Percentiles rank a stretch among this genome's conserved stretches.
These are phyloP conservation scores for Dryas octopetala DNA, from an alignment of 306 rosid species.

Conservation along the genomic window DNA sequence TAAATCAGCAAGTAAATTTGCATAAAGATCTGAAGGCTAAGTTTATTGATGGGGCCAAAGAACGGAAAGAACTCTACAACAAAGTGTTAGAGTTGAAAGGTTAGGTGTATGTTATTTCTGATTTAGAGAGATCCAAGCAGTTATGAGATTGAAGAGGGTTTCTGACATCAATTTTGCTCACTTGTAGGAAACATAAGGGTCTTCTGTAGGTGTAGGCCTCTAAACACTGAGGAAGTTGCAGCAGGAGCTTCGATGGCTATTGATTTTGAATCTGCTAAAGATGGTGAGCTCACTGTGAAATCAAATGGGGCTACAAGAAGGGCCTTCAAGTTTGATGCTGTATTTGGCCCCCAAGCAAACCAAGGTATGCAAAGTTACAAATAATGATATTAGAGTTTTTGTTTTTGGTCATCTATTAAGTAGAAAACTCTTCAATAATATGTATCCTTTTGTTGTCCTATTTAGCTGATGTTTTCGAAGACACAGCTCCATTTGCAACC, in stretches of 20 bases:
- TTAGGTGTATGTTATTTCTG: constrained; percentile 29
- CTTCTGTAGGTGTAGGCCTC: constrained; percentile 95
- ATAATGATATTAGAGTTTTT: constrained; percentile 1
- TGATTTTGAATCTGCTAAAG: constrained; percentile 86
- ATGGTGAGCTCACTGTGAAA: constrained; percentile 73
- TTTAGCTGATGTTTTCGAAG: constrained; percentile 75
- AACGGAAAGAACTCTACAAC: constrained; percentile 83
- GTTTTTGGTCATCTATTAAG: constrained; percentile 8
- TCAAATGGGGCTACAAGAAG: constrained; percentile 75
- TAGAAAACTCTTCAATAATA: constrained; percentile 14
- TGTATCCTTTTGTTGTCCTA: constrained; percentile 17
- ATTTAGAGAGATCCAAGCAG: constrained; percentile 17
- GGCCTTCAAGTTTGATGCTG: constrained; percentile 80
- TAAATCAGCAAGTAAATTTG: constrained; percentile 54
- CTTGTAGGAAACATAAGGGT: constrained; percentile 90
- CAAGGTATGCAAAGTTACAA: constrained; percentile 54
- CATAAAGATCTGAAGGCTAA: constrained; percentile 69
- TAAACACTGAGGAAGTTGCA: constrained; percentile 61
- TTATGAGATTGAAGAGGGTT: constrained; percentile 14
- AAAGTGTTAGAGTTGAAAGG: constrained; percentile 92
- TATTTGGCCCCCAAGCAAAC: constrained; percentile 76
- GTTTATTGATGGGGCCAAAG: constrained; percentile 71
- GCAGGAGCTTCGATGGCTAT: constrained; percentile 70
- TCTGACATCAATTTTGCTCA: constrained; percentile 31
- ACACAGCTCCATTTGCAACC: constrained; percentile 75